These are phyloP conservation scores for Syzygium malaccense DNA, from an alignment of 441 rosid species.

Conservation along the genomic window DNA sequence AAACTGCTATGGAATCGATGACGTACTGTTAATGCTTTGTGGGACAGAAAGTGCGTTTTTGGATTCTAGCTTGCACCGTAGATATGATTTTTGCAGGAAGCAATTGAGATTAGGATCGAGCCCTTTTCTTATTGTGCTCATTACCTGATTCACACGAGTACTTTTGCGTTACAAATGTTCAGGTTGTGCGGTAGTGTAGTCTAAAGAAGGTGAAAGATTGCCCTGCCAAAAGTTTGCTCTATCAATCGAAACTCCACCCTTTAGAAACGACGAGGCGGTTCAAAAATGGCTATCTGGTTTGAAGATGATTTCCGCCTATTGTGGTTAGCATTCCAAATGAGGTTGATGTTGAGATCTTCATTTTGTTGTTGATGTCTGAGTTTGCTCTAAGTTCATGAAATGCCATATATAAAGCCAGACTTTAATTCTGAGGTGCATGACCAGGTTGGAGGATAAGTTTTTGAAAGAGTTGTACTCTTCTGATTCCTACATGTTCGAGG, in stretches of 20 bases:
- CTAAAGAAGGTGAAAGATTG: background rate
- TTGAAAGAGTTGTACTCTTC: background rate
- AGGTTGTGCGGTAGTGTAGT: background rate
- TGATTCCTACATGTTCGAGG: background rate
- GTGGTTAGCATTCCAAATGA: background rate
- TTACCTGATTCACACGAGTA: background rate
- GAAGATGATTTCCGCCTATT: background rate
- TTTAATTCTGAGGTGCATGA: background rate
- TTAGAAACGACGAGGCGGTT: background rate
- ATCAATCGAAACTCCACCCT: background rate
- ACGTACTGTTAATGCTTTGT: background rate
- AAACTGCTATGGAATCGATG: background rate
- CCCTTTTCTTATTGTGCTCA: background rate
- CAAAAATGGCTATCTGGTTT: background rate
- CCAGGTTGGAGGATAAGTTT: background rate
- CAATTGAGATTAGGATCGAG: background rate
- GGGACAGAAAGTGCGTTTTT: background rate
- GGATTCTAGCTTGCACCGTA: background rate
- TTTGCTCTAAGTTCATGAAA: background rate
- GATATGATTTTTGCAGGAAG: background rate
- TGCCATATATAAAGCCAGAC: background rate
- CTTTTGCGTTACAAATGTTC: background rate
- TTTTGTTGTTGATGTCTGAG: background rate
- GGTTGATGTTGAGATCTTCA: background rate
- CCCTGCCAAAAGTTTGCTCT: background rate